Evolutionary conservation across 345 rosid species (phyloP).

Genomic region (Lumnitzera littorea): DNA sequence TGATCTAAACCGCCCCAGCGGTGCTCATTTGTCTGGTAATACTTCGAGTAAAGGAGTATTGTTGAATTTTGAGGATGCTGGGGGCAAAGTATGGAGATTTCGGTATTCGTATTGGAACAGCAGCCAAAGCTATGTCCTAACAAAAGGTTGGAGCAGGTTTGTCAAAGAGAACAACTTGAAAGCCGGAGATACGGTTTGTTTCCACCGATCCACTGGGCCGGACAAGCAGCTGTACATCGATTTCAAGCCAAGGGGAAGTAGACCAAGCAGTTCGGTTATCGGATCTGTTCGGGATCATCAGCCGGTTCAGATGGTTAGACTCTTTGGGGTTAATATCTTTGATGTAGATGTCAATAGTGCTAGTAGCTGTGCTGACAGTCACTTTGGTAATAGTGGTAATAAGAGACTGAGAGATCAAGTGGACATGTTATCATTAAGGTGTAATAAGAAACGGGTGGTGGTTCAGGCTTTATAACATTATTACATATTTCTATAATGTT

Average conservation of each 20-base stretch:
- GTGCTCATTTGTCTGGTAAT: too few relatives aligned
- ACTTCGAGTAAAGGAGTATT: conserved; percentile 41
- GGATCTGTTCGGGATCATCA: conserved; percentile 11
- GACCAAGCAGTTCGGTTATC: conserved; percentile 1
- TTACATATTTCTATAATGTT: not conserved
- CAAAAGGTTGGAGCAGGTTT: conserved; percentile 98
- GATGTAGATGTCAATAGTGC: conserved; percentile 18
- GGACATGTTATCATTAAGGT: conserved; percentile 40
- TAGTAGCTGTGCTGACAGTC: conserved; percentile 8
- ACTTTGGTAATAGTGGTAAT: conserved; percentile 25
- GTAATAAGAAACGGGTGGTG: conserved; percentile 63
- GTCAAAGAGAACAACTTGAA: conserved; percentile 76
- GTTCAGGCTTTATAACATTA: conserved; percentile 56
- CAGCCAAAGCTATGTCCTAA: conserved; percentile 92
- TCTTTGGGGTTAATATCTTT: conserved; percentile 85
- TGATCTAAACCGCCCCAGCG: too few relatives aligned
- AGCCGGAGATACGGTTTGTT: conserved; percentile 82
- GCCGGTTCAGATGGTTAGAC: conserved; percentile 52
- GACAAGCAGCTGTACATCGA: conserved; percentile 74
- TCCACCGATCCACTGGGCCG: conserved; percentile 67
- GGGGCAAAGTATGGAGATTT: conserved; percentile 87
- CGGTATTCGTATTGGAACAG: conserved; percentile 97
- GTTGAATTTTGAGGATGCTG: conserved; percentile 62
- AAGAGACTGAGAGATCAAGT: conserved; percentile 60
- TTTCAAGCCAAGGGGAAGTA: conserved; percentile 36